These are phyloP conservation scores for Aspergillus asperescens DNA, from an alignment of 495 filamentous ascomycete genomes.

Conservation along the genomic window DNA sequence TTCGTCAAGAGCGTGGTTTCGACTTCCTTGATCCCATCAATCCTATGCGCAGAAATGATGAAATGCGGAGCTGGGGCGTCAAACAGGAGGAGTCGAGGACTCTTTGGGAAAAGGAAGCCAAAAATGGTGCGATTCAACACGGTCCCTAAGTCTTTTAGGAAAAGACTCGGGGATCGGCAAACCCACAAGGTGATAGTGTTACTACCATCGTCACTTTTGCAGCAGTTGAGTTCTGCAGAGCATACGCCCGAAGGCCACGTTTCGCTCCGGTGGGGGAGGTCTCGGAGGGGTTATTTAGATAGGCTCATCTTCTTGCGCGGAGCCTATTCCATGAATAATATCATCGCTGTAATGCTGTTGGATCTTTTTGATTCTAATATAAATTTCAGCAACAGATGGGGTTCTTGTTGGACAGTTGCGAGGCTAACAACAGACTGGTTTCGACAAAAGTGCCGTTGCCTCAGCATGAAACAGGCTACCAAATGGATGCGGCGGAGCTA, in stretches of 20 bases:
- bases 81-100: background rate
- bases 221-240: background rate
- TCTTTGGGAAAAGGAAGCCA: background rate
- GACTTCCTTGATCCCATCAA: slow-evolving; percentile 5
- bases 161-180: slow-evolving; percentile 8
- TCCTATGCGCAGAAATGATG: background rate
- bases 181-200: background rate
- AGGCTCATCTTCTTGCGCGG: background rate
- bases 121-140: background rate
- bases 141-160: slow-evolving; percentile 7
- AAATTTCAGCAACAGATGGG: background rate
- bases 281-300: background rate
- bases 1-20: background rate
- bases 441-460: background rate
- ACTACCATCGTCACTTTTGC: background rate
- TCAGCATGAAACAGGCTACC: slow-evolving; percentile 5
- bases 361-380: background rate
- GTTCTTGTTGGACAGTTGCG: too few relatives aligned
- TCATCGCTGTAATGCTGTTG: background rate
- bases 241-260: background rate
- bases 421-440: background rate
- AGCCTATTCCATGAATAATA: background rate
- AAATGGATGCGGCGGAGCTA: background rate
- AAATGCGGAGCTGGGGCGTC: background rate
- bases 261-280: background rate